Base-by-base conservation (phyloP, 2,329 filamentous ascomycete genomes). In the Pyrenophora teres region DNA sequence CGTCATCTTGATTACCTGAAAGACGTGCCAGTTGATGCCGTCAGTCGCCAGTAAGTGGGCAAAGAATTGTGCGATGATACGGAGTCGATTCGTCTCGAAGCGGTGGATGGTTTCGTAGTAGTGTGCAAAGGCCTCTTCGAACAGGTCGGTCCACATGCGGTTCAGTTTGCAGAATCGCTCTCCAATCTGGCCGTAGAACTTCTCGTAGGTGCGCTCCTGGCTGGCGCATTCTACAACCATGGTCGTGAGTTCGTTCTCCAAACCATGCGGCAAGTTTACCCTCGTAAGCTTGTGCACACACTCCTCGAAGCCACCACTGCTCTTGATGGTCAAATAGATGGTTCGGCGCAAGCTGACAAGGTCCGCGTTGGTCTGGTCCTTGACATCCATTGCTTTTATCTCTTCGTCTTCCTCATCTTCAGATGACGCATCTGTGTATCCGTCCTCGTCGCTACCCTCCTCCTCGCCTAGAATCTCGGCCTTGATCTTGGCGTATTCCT, bases 71-170 rank as follows among this genome's bases (percentile, higher is more conserved):
- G 93, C 94, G 67, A 97, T 93, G 70, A 97, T 99, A 57, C 94
- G 88, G 32, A 99, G 82, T 54, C 91, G 86, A 74, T 97, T 97
- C 35, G 93, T 97, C 73, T 97, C 94, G 72, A 95, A 96, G 13
- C 94, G 89, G 75, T 99, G 94, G 56, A 97, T 97, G 0, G 92
- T 97, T 56, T 95, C 90, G 80, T 97, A 99, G 76, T 97, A 97
- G 65, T 92, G 92, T 55, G 83, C 83, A 73, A 99, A 99, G 18
- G 88, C 84, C 60, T 91, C 85, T 74, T 97, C 92, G 60, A 97
- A 97, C 5, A 97, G 82, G 58, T 95, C 91, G 23, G 86, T 89
- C 94, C 94, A 99, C 43, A 97, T 82, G 18, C 94, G 86, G 75
- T 97, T 97, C 67, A 99, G 86, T 76, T 96, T 97, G 68, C 92